phyloP scores from a whole-genome alignment of 2,329 filamentous ascomycete species.

The Pyricularia sp. region DNA sequence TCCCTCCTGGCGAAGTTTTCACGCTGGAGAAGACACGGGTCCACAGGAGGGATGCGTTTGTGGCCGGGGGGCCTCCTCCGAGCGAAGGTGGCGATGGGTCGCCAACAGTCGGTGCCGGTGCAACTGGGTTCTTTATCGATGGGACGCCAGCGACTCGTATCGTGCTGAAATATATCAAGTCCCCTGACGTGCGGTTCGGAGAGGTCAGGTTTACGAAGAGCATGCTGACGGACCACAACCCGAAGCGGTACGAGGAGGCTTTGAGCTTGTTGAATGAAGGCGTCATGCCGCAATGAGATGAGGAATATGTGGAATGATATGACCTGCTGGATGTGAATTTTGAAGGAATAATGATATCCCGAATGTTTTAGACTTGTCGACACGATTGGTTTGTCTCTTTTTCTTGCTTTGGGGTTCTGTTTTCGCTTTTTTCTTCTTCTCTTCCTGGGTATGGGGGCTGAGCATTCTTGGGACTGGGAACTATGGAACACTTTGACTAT shows the following conservation, averaged over 20 bases:
- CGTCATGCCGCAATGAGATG: slow-evolving; percentile 17
- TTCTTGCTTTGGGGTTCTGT: too few relatives aligned
- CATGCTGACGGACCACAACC: slow-evolving; percentile 70
- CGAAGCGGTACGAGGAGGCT: slow-evolving; percentile 62
- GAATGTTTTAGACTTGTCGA: not conserved
- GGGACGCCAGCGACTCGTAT: slow-evolving; percentile 53
- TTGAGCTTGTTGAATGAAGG: slow-evolving; percentile 49
- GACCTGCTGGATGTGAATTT: not conserved
- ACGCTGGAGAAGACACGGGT: slow-evolving; percentile 60
- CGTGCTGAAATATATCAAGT: slow-evolving; percentile 59
- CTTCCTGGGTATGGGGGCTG: not conserved
- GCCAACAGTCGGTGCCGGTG: not conserved
- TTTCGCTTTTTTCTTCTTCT: not conserved
- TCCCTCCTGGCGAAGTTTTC: slow-evolving; percentile 71
- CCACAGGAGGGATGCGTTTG: slow-evolving; percentile 56
- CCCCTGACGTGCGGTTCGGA: slow-evolving; percentile 61
- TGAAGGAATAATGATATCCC: not conserved
- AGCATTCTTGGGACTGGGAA: not conserved
- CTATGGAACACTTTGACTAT: not conserved
- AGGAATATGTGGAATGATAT: not conserved
- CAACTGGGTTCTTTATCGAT: slow-evolving; percentile 4
- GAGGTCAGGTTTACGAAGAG: slow-evolving; percentile 63
- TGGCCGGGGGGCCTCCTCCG: slow-evolving; percentile 15
- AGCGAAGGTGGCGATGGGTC: slow-evolving; percentile 1
- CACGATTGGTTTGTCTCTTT: not conserved